phyloP scores from a whole-genome alignment of 805 yeast species.

The Pichia heedii region DNA sequence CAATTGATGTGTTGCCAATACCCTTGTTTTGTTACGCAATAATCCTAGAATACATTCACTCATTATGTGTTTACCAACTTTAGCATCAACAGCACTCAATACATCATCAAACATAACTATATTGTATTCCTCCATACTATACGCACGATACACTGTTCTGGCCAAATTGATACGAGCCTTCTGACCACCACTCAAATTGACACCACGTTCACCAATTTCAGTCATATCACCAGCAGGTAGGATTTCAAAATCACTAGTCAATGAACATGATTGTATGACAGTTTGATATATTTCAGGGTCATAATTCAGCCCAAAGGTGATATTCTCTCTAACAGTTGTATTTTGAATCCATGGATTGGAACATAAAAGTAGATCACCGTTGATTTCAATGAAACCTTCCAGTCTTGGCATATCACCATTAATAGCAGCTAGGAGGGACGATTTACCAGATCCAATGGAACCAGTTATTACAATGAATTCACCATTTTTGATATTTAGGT shows the following conservation, averaged over 20 bases:
- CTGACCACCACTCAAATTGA: slow-evolving; percentile 81
- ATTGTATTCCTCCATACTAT: slow-evolving; percentile 39
- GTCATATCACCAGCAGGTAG: slow-evolving; percentile 71
- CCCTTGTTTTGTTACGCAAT: slow-evolving; percentile 48
- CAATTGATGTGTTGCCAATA: slow-evolving; percentile 78
- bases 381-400: slow-evolving; percentile 41
- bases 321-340: slow-evolving; percentile 50
- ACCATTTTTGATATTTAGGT: slow-evolving; percentile 46
- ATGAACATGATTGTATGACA: slow-evolving; percentile 56
- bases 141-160: slow-evolving; percentile 52
- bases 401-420: slow-evolving; percentile 57
- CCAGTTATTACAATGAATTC: slow-evolving; percentile 74
- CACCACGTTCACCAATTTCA: slow-evolving; percentile 80
- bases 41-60: slow-evolving; percentile 55
- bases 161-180: slow-evolving; percentile 77
- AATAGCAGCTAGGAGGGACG: slow-evolving; percentile 61
- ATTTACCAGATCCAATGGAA: slow-evolving; percentile 72
- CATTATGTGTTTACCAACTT: slow-evolving; percentile 76
- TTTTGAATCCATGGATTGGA: slow-evolving; percentile 75
- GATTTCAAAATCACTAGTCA: slow-evolving; percentile 54
- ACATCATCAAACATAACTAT: slow-evolving; percentile 71
- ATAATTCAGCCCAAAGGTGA: slow-evolving; percentile 48
- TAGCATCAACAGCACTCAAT: slow-evolving; percentile 77
- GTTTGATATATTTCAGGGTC: slow-evolving; percentile 41
- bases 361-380: slow-evolving; percentile 44